These are phyloP conservation scores for Westerdykella ornata DNA, from an alignment of 2,329 filamentous ascomycete genomes.

Conservation along the genomic window DNA sequence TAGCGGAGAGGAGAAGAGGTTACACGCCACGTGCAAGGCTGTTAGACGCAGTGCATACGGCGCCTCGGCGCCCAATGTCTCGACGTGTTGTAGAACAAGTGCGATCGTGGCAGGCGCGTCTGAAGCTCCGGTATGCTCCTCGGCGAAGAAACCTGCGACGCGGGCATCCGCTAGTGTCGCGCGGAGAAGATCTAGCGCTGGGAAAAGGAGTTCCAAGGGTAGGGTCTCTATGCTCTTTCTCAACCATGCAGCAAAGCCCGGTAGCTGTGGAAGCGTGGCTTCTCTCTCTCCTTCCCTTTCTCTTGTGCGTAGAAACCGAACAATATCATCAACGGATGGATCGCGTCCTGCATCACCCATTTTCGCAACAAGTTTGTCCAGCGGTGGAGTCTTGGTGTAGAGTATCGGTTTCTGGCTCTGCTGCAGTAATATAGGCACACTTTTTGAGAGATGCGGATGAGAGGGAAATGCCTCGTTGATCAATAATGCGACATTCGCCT, in stretches of 20 bases:
- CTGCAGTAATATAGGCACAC: slow-evolving; percentile 62
- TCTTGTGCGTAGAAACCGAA: slow-evolving; percentile 63
- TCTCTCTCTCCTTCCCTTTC: slow-evolving; percentile 54
- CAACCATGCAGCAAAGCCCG: slow-evolving; percentile 57
- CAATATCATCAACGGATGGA: slow-evolving; percentile 56
- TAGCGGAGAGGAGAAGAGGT: slow-evolving; percentile 70
- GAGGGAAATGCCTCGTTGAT: slow-evolving; percentile 66
- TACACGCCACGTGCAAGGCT: slow-evolving; percentile 75
- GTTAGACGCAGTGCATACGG: slow-evolving; percentile 81
- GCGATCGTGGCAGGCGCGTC: slow-evolving; percentile 48
- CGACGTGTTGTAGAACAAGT: slow-evolving; percentile 50
- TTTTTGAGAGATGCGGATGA: slow-evolving; percentile 68
- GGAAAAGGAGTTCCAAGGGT: slow-evolving; percentile 62
- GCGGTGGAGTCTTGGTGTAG: slow-evolving; percentile 71
- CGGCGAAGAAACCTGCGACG: slow-evolving; percentile 73
- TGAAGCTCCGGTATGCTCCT: slow-evolving; percentile 56
- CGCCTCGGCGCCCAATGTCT: slow-evolving; percentile 47
- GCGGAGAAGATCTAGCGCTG: slow-evolving; percentile 78
- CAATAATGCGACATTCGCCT: slow-evolving; percentile 65
- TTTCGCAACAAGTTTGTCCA: slow-evolving; percentile 75
- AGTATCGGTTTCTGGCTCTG: slow-evolving; percentile 60
- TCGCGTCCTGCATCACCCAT: slow-evolving; percentile 59
- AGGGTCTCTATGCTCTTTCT: slow-evolving; percentile 50
- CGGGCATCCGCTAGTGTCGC: slow-evolving; percentile 70
- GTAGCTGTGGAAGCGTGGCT: slow-evolving; percentile 59